A percentile compares a stretch with the other conserved stretches of the same genome.
Evolutionary conservation across 306 rosid genomes (phyloP).

Genomic region (Fragaria nilgerrensis): DNA sequence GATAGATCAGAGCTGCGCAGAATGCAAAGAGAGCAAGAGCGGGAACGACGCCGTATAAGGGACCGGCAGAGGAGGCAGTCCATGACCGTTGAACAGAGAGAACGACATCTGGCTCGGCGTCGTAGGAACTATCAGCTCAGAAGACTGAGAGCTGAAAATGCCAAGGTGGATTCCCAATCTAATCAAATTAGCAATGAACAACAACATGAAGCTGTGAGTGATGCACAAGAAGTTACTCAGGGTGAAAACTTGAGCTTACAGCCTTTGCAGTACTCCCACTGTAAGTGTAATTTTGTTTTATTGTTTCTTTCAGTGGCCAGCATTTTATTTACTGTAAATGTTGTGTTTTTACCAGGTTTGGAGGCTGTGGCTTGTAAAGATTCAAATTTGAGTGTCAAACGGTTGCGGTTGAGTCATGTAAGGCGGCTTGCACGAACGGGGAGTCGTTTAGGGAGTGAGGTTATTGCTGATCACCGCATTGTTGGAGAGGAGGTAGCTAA

Average conservation of each 20-base stretch:
- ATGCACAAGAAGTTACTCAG: background rate
- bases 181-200: slow-evolving; percentile 34
- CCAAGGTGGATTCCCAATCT: slow-evolving; percentile 17
- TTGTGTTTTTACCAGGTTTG: slow-evolving; percentile 22
- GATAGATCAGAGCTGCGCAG: slow-evolving; percentile 43
- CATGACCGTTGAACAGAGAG: slow-evolving; percentile 81
- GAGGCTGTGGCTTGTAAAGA: slow-evolving; percentile 39
- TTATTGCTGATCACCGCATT: slow-evolving; percentile 18
- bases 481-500: slow-evolving; percentile 27
- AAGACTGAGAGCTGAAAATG: slow-evolving; percentile 59
- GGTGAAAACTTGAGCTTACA: background rate
- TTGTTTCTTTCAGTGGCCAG: background rate
- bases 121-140: slow-evolving; percentile 76
- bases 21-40: slow-evolving; percentile 62
- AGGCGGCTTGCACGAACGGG: slow-evolving; percentile 50
- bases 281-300: background rate
- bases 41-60: slow-evolving; percentile 70
- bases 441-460: slow-evolving; percentile 26
- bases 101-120: slow-evolving; percentile 77
- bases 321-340: background rate
- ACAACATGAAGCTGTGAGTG: slow-evolving; percentile 26
- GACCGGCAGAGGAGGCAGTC: slow-evolving; percentile 78
- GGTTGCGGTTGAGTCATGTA: slow-evolving; percentile 51
- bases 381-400: slow-evolving; percentile 14
- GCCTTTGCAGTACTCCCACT: background rate